Evolutionary conservation across 352 stramenopile species (phyloP).

Genomic region (Globisporangium cylindrosporum): DNA sequence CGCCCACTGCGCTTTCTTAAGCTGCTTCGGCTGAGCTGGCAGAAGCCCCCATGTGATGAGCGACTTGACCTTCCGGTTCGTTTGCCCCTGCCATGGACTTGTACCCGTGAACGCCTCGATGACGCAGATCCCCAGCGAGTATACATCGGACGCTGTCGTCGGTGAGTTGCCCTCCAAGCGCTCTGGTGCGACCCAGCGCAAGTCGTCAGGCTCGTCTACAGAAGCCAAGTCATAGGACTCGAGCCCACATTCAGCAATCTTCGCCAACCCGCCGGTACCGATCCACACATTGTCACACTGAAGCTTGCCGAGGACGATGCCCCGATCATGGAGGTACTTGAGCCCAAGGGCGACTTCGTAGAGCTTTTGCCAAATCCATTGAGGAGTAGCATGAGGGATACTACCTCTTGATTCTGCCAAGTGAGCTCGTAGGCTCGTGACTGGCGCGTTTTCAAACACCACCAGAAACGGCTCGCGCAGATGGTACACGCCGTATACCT

Average conservation of each 20-base stretch:
- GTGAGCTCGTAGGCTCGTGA: constrained; percentile 5
- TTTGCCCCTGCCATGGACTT: neutral
- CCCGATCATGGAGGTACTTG: constrained; percentile 11
- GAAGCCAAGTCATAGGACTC: neutral
- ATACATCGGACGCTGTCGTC: constrained; percentile 3
- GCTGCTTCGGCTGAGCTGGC: neutral
- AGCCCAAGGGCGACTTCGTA: constrained; percentile 6
- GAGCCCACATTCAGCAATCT: constrained; percentile 7
- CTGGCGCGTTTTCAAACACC: constrained; percentile 24
- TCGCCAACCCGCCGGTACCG: neutral
- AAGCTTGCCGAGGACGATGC: constrained; percentile 9
- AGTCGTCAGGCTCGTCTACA: neutral
- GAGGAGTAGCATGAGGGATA: neutral
- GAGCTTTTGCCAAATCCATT: constrained; percentile 11
- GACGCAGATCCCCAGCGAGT: constrained; percentile 12
- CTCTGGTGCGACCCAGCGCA: constrained; percentile 6
- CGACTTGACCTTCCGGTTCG: neutral
- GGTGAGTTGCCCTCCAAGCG: neutral
- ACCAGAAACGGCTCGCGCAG: constrained; percentile 22
- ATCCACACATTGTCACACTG: constrained; percentile 9
- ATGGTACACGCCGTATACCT: constrained; percentile 30
- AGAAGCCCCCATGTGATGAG: neutral
- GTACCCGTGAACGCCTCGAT: constrained; percentile 4
- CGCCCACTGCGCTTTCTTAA: neutral
- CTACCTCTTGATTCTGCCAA: neutral